Conservation (phyloP, 2,329 filamentous ascomycete species). For the Trichophyton simii region DNA sequence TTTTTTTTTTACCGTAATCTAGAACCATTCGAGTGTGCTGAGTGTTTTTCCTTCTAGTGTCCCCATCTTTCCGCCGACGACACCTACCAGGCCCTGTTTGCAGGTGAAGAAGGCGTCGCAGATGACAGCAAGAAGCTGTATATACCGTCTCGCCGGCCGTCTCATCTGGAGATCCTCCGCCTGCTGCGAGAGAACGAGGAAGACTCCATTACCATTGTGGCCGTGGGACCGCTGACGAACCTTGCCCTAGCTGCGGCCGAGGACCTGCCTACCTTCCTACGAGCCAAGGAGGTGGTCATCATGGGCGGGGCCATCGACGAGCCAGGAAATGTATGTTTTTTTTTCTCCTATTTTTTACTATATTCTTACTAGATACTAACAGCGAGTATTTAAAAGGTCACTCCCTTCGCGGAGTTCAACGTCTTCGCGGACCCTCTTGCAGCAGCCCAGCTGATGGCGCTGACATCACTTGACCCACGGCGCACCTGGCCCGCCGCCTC, state of each 20-base stretch:
- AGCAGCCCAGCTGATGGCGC: slow-evolving; percentile 61
- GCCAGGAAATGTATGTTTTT: slow-evolving; percentile 56
- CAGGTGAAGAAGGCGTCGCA: slow-evolving; percentile 34
- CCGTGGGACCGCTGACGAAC: slow-evolving; percentile 87
- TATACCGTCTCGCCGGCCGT: slow-evolving; percentile 57
- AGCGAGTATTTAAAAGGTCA: slow-evolving; percentile 34
- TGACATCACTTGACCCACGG: slow-evolving; percentile 59
- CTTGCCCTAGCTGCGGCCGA: slow-evolving; percentile 75
- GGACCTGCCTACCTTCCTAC: slow-evolving; percentile 79
- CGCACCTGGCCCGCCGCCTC: slow-evolving; percentile 62
- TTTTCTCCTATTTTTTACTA: slow-evolving; percentile 18
- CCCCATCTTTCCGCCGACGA: slow-evolving; percentile 63
- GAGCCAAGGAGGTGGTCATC: slow-evolving; percentile 78
- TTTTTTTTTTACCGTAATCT: not conserved
- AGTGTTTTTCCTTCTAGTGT: slow-evolving; percentile 35
- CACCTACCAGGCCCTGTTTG: slow-evolving; percentile 60
- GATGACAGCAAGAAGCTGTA: slow-evolving; percentile 43
- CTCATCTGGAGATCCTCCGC: slow-evolving; percentile 81
- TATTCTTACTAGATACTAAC: not conserved
- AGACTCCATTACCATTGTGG: slow-evolving; percentile 79
- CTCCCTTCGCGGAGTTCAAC: slow-evolving; percentile 87
- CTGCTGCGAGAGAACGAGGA: slow-evolving; percentile 68
- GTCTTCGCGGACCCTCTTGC: slow-evolving; percentile 76
- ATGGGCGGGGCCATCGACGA: slow-evolving; percentile 82
- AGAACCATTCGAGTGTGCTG: not conserved